Percentiles rank a stretch among this genome's conserved stretches.
phyloP scores from a whole-genome alignment of 257 asterid genomes.

The Solanum neorickii region DNA sequence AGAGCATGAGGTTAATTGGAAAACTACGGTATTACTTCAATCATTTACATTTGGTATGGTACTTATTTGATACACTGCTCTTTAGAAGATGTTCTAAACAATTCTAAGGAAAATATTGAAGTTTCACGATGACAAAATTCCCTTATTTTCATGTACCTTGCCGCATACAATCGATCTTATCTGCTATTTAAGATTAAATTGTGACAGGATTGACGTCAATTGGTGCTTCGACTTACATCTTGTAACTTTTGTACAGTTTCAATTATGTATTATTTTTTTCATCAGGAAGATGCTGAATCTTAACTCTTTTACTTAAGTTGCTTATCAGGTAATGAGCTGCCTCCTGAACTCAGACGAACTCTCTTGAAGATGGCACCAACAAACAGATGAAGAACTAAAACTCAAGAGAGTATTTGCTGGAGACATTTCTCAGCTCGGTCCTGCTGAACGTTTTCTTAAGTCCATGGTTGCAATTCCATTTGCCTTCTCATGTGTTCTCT shows the following conservation, averaged over 20 bases:
- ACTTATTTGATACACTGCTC: background rate
- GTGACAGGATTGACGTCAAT: background rate
- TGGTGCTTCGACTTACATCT: background rate
- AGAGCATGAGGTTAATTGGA: background rate
- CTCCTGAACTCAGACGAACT: constrained; percentile 48
- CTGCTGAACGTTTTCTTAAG: constrained; percentile 72
- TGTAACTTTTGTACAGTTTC: background rate
- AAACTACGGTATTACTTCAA: background rate
- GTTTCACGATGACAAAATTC: background rate
- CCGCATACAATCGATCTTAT: background rate
- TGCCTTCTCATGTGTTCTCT: constrained; percentile 41
- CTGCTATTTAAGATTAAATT: background rate
- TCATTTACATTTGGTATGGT: background rate
- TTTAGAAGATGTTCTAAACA: background rate
- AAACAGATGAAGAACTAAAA: constrained; percentile 68
- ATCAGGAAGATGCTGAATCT: background rate
- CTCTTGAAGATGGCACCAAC: constrained; percentile 73
- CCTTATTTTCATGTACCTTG: background rate
- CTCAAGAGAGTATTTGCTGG: constrained; percentile 37
- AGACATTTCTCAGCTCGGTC: constrained; percentile 52
- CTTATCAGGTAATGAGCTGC: constrained; percentile 60
- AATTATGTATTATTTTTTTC: background rate
- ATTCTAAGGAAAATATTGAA: background rate
- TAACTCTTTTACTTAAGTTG: background rate
- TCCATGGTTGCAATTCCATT: constrained; percentile 26